phyloP scores from a whole-genome alignment of 1,284 basidiomycete genomes.

The Gymnopus androsaceus region DNA sequence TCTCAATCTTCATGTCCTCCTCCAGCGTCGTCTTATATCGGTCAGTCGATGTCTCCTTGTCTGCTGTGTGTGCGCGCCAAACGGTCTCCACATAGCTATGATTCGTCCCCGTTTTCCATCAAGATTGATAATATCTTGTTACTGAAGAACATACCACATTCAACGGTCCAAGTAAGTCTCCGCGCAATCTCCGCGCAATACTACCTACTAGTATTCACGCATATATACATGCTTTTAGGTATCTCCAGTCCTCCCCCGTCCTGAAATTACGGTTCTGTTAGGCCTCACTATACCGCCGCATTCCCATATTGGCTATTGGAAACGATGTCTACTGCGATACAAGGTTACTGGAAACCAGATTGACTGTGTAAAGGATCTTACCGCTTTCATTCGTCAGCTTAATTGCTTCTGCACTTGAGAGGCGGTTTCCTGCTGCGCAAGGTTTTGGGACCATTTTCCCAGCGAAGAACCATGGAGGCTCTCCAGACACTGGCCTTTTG shows the following conservation, averaged over 20 bases:
- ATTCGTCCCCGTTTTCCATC: conserved; percentile 52
- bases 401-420: conserved; percentile 48
- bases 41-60: conserved; percentile 35
- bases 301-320: conserved; percentile 59
- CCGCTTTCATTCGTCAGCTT: conserved; percentile 30
- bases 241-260: conserved; percentile 49
- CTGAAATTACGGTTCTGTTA: conserved; percentile 51
- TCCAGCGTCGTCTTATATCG: conserved; percentile 41
- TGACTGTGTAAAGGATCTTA: neutral
- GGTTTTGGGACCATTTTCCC: conserved; percentile 55
- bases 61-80: neutral
- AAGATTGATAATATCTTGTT: conserved; percentile 54
- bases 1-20: conserved; percentile 12
- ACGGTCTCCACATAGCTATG: conserved; percentile 39
- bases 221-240: conserved; percentile 36
- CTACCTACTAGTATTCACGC: neutral
- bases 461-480: conserved; percentile 38
- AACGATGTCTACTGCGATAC: conserved; percentile 59
- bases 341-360: conserved; percentile 27
- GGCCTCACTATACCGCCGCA: conserved; percentile 55
- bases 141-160: conserved; percentile 50
- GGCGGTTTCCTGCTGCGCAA: conserved; percentile 46
- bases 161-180: conserved; percentile 45
- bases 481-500: conserved; percentile 45
- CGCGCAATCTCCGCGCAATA: too few relatives aligned